Evolutionary conservation across 1,284 basidiomycete species (phyloP), one percentile per base, ranked within the genome.

Genomic region (Ganoderma sp.): DNA sequence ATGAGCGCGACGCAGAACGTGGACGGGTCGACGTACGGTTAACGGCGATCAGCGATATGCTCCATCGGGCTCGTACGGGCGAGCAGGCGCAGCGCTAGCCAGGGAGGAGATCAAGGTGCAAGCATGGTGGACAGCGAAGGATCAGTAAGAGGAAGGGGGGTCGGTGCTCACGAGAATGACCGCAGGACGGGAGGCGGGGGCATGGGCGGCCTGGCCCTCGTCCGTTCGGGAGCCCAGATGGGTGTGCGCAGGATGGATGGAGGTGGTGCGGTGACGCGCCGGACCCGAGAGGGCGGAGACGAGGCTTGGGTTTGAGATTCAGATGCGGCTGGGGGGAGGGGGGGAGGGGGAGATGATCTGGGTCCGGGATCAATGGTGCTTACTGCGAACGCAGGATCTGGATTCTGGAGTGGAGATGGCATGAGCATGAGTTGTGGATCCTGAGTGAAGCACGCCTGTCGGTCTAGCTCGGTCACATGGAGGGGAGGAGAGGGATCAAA

Each of bases 401-500:
- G 50, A 52, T 22, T 25, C 6, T 25, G 25, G 52, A 19, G 52
- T 56, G 52, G 52, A 56, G 52, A 56, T 56, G 56, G 32, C 19
- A 58, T 12, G 48, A 52, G 22, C 22, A 58, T 52, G n/a, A 39
- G 22, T 25, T 52, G 48, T 52, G 48, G 48, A 25, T 37, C 9
- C 37, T 12, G 56, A 37, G 56, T 58, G 34, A n/a, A 58, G 37
- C 34, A 58, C 56, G 56, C 19, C 37, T 9, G 37, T 39, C 37
- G 37, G 37, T 58, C 56, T 22, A 58, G 56, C 34, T 37, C 56
- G 37, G 39, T 58, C 56, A 58, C 52, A 56, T 52, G 48, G 48
- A 52, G 10, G 19, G 39, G 28, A 34, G 56, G 14, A 6, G 9
- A 19, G 25, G 22, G 48, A 58, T 58, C 56, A 37, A 28, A 37